Conservation (phyloP, 2,329 filamentous ascomycete species). For the Penicillium sp. region DNA sequence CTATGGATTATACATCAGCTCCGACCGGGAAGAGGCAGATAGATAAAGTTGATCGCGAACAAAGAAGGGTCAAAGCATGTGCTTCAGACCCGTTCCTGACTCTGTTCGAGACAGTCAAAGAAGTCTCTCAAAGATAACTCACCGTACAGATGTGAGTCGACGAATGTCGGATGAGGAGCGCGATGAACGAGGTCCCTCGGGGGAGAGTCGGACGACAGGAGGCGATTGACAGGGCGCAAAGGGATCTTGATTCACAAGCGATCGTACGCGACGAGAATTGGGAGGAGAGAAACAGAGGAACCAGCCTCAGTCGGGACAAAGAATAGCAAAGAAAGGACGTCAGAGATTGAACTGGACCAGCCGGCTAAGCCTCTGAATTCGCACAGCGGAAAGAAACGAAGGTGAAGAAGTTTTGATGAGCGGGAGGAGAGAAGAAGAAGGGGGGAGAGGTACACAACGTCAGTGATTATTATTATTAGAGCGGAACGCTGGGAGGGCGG, state of each 20-base stretch:
- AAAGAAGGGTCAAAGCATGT: conserved; percentile 13
- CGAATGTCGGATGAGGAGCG: conserved; percentile 7
- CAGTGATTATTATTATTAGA: conserved; percentile 3
- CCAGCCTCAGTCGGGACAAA: conserved; percentile 36
- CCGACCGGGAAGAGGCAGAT: conserved; percentile 16
- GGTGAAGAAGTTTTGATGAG: conserved; percentile 12
- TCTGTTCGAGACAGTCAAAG: conserved; percentile 18
- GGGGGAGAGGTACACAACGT: conserved; percentile 18
- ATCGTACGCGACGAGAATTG: conserved; percentile 10
- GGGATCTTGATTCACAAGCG: conserved; percentile 2
- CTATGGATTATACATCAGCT: conserved; percentile 18
- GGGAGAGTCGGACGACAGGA: background rate
- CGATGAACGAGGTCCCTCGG: background rate
- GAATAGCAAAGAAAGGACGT: conserved; percentile 28
- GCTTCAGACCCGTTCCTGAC: conserved; percentile 2
- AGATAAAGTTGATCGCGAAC: conserved; percentile 19
- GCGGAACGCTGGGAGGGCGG: background rate
- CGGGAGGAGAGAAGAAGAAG: conserved; percentile 15
- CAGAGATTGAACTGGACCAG: conserved; percentile 37
- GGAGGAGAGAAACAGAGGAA: conserved; percentile 31
- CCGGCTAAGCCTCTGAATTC: conserved; percentile 35
- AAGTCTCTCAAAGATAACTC: conserved; percentile 12
- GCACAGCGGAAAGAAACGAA: conserved; percentile 37
- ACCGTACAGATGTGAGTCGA: conserved; percentile 7
- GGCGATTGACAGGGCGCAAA: background rate